Evolutionary conservation across 2,329 filamentous ascomycete species (phyloP), one percentile per base, ranked within the genome.

Genomic region (Raffaelea arxii): DNA sequence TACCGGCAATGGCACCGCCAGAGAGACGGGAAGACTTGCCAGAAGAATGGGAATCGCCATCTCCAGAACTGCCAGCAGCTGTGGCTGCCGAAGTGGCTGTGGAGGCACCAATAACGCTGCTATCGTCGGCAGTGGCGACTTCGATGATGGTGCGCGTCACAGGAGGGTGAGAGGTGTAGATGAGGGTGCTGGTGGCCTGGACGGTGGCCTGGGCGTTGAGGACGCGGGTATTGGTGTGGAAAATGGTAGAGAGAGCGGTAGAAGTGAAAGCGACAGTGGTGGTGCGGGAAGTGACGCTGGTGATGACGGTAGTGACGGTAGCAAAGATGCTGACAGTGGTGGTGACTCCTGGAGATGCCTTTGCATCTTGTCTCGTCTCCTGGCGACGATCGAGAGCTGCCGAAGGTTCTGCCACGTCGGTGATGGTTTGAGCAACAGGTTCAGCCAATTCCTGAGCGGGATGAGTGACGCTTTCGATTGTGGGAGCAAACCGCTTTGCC

Each of bases 161-260:
- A 24, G 53, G 50, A 3, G 2, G 24, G 19, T 36, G 44, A 3
- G 53, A 49, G 3, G 46, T 50, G 25, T 44, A 47, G 16, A 48
- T 54, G 27, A 53, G 22, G 6, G 53, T 55, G 24, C 50, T 50
- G 7, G 54, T 56, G 12, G 50, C 43, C n/a, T 25, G 16, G 42
- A 55, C 49, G 19, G 55, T 56, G 11, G 50, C 41, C 18, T 41
- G 16, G 36, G 55, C 55, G 23, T 50, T 46, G 30, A 55, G 30
- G 21, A 54, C 44, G 2, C 48, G 49, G 36, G 36, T 43, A 9
- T 21, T 24, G 14, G 30, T 46, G 9, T 32, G 43, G 21, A 24
- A 21, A 6, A 23, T 10, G 11, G 18, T 18, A 4, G 25, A 19
- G 10, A 32, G 14, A 3, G 11, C 25, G 36, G 18, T 32, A 2